A percentile compares a stretch with the other conserved stretches of the same genome.
Evolutionary conservation across 345 rosid species (phyloP).

Genomic region (Acer yangbiense): DNA sequence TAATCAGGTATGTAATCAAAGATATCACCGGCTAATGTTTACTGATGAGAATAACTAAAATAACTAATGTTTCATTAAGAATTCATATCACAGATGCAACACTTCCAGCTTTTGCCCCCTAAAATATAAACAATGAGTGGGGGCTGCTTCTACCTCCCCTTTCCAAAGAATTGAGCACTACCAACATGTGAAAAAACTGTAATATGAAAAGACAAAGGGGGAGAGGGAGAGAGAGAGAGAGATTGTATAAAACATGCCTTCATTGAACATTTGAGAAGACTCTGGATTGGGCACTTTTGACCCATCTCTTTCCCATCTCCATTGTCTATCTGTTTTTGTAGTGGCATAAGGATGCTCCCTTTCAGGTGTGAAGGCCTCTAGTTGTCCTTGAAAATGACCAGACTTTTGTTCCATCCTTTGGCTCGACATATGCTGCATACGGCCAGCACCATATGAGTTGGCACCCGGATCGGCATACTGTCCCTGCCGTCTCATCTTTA

Average conservation of each 20-base stretch:
- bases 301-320: slow-evolving; percentile 84
- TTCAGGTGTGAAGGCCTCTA: slow-evolving; percentile 93
- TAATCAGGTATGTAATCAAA: no score
- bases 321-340: slow-evolving; percentile 58
- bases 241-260: slow-evolving; percentile 43
- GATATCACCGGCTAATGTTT: no score
- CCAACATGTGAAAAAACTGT: not conserved
- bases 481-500: slow-evolving; percentile 68
- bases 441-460: slow-evolving; percentile 55
- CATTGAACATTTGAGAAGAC: slow-evolving; percentile 52
- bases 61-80: no score
- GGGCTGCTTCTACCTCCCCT: no score
- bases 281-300: slow-evolving; percentile 55
- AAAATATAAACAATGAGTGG: no score
- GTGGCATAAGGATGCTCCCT: slow-evolving; percentile 58
- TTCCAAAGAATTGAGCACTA: not conserved
- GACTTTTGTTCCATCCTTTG: slow-evolving; percentile 54
- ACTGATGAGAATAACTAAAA: no score
- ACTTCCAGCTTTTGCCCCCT: no score
- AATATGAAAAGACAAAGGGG: not conserved
- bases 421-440: slow-evolving; percentile 54
- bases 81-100: no score
- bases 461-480: slow-evolving; percentile 60
- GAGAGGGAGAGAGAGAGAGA: not conserved
- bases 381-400: slow-evolving; percentile 67